phyloP scores from a whole-genome alignment of 495 filamentous ascomycete genomes.

The Massariosphaeria phaeospora region DNA sequence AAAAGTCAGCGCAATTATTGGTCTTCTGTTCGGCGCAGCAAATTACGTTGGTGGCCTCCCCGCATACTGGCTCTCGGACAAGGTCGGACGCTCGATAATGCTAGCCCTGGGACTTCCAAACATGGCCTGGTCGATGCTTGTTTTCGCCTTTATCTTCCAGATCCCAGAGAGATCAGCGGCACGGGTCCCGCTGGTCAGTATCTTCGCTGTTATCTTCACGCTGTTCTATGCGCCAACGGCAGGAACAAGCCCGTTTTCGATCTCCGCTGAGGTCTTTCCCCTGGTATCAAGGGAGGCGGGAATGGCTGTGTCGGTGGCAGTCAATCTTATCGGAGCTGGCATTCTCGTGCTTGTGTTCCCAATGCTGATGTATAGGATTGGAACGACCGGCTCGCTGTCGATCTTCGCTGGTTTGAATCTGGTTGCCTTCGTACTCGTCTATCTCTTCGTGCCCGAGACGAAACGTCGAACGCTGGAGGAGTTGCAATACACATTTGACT shows the following conservation, averaged over 20 bases:
- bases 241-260: conserved; percentile 9
- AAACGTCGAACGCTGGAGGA: conserved; percentile 8
- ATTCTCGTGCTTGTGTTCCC: conserved; percentile 11
- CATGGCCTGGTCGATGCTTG: conserved; percentile 17
- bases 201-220: conserved; percentile 6
- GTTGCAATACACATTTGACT: conserved; percentile 15
- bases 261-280: conserved; percentile 10
- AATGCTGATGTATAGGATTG: conserved; percentile 8
- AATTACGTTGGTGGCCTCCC: conserved; percentile 10
- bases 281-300: conserved; percentile 13
- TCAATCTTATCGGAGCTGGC: conserved; percentile 8
- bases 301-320: conserved; percentile 8
- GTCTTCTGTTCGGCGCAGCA: conserved; percentile 9
- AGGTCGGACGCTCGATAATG: conserved; percentile 10
- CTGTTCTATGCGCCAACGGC: conserved; percentile 15
- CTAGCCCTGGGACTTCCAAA: conserved; percentile 6
- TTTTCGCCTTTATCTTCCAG: conserved; percentile 11
- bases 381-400: background rate
- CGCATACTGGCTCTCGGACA: conserved; percentile 15
- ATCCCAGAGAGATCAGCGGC: conserved; percentile 1
- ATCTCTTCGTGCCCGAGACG: conserved; percentile 14
- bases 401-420: conserved; percentile 15
- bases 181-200: background rate
- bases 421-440: conserved; percentile 9
- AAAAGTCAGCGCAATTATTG: conserved; percentile 4